Base-by-base conservation (phyloP, 805 yeast species). In the Schizosaccharomyces japonicus region DNA sequence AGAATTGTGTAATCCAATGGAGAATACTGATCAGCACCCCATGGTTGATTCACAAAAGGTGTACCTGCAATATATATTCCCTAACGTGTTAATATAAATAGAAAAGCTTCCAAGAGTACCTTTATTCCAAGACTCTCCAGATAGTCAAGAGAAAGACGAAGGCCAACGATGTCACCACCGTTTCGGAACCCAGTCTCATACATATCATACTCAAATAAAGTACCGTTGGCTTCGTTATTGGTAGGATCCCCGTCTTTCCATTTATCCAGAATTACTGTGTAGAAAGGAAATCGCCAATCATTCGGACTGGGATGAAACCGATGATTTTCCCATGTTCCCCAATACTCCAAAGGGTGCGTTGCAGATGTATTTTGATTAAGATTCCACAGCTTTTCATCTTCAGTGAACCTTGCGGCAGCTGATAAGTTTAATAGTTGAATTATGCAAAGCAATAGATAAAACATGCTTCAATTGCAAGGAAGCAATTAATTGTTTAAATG, bases 1-100 rank as follows among this genome's bases (percentile, higher is more conserved):
- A 45, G 39, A 19, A 45, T 25, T n/a, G 47, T 45, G 26, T 28
- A 45, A 19, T 45, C 47, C n/a, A 45, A 26, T 7, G 47, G 47
- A 31, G 47, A 45, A 31, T 15, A 45, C 27, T 31, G 39, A 31
- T 45, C 47, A 30, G 40, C 17, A 21, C 47, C 47, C 36, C 39
- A 45, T 3, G 47, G 47, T 13, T 30, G 26, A 45, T 45, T 45
- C 17, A 28, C 23, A 31, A 45, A 45, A 5, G 39, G 36, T 27
- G 47, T 30, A 30, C 47, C 47, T 10, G 47, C 47, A 31, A 45
- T n/a, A 32, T 45, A 45, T 13, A 45, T 31, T 17, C 28, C 47
- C 21, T n/a, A n/a, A n/a, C n/a, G n/a, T n/a, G n/a, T n/a, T n/a
- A n/a, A n/a, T n/a, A 11, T 11, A 3, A 30, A 30, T 11, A 30